Base-by-base conservation (phyloP, 225 moss, liverwort and hornwort species). In the Marchantia polymorpha region DNA sequence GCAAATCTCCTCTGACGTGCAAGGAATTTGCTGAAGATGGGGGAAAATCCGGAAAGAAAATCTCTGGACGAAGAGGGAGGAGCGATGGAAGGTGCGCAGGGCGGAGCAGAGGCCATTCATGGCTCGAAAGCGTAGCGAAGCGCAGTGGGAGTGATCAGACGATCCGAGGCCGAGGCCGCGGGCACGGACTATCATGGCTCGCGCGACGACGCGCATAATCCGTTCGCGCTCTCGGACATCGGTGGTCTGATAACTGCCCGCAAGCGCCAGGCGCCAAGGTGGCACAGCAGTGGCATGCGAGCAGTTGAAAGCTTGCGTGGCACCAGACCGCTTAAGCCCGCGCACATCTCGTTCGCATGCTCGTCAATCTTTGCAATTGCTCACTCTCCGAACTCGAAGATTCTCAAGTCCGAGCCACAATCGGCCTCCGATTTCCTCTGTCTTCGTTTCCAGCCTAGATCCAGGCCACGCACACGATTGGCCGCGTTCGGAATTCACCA, bases 301-400 rank as follows among this genome's bases (percentile, higher is more conserved):
- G 73, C 84, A 85, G 82, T 85, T 82, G 85, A 82, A 75, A 72
- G 72, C 66, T 76, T 73, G 30, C 72, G 61, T 80, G 80, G 79
- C 60, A 80, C 76, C n/a, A 50, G 55, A 82, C 52, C 76, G 51
- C n/a, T 75, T 16, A 77, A 72, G 80, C 79, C 80, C 82, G 82
- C 85, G 58, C 85, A 77, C 82, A 85, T 85, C 82, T 85, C 82
- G 82, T 80, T 68, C 72, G 31, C 48, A 54, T 74, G 74, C 76
- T 72, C 12, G 29, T 66, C 48, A 63, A 67, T 73, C 12, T 55
- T 17, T 63, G 20, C 15, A 20, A 79, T 31, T 69, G 22, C 52
- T 49, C 47, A 26, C 23, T 19, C 46, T 68, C 16, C 39, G 12
- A 73, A 12, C 13, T 3, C 4, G 56, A 56, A 56, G 16, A 31